Evolutionary conservation across 225 moss, liverwort and hornwort genomes (phyloP).

Genomic region (Physcomitrium patens): DNA sequence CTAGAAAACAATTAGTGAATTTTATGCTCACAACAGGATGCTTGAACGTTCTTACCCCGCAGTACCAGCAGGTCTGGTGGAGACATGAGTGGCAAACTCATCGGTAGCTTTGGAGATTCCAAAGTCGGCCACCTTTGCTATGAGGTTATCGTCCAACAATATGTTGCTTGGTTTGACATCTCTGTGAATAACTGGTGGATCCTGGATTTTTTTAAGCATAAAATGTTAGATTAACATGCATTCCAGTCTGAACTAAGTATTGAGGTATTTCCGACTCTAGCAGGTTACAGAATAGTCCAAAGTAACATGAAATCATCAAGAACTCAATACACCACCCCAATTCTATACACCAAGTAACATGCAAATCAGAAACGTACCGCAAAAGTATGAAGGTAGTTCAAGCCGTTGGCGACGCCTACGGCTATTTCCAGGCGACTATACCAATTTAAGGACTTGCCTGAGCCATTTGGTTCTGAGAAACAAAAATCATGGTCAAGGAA

Average conservation of each 20-base stretch:
- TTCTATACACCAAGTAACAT: neutral
- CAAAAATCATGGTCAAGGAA: neutral
- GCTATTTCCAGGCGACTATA: conserved; percentile 49
- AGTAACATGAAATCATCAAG: neutral
- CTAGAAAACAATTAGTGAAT: neutral
- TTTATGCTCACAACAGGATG: neutral
- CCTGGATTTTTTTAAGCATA: conserved; percentile 28
- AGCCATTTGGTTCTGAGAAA: conserved; percentile 33
- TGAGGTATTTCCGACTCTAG: neutral
- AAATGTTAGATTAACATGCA: neutral
- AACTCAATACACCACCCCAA: too few species aligned
- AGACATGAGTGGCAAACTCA: conserved; percentile 50
- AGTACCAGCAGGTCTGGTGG: conserved; percentile 56
- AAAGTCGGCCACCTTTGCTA: conserved; percentile 44
- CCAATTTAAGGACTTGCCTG: conserved; percentile 40
- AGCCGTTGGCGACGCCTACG: conserved; percentile 47
- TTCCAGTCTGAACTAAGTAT: neutral
- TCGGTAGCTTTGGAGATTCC: conserved; percentile 47
- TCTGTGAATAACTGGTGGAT: conserved; percentile 62
- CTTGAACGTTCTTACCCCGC: conserved; percentile 35
- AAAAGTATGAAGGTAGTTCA: conserved; percentile 49
- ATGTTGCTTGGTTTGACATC: conserved; percentile 62
- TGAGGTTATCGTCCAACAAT: conserved; percentile 42
- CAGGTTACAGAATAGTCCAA: neutral
- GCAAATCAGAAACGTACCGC: conserved; percentile 29